Evolutionary conservation across 1,139 yeast species (phyloP).

Genomic region (Geotrichum australiense): DNA sequence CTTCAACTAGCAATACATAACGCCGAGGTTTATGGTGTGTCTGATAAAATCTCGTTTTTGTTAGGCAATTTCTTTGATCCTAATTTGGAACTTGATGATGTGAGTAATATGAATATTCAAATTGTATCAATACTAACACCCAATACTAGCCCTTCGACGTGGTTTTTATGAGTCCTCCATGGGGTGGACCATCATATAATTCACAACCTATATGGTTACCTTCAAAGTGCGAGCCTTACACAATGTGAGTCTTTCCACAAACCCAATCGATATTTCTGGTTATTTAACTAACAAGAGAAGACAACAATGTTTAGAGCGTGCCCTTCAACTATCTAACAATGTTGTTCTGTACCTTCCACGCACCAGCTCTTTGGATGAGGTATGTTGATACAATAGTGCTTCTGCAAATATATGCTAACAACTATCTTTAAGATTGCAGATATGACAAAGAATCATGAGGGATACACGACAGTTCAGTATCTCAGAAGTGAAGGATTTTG

Average conservation of each 20-base stretch:
- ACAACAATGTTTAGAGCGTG: constrained; percentile 35
- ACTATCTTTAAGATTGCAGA: constrained; percentile 5
- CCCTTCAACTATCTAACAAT: constrained; percentile 45
- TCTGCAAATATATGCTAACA: constrained; percentile 17
- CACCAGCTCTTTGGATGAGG: constrained; percentile 54
- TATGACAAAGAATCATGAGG: constrained; percentile 13
- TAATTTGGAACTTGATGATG: no score
- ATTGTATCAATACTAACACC: neutral
- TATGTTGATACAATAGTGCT: constrained; percentile 18
- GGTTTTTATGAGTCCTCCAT: constrained; percentile 84
- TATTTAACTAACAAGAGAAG: no score
- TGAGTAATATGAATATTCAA: constrained; percentile 29
- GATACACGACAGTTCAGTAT: neutral
- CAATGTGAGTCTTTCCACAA: constrained; percentile 13
- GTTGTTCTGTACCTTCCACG: constrained; percentile 73
- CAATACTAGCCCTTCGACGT: constrained; percentile 39
- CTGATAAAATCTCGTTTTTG: constrained; percentile 23
- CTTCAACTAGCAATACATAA: constrained; percentile 64
- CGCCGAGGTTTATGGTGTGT: constrained; percentile 61
- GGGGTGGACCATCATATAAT: constrained; percentile 86
- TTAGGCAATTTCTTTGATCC: constrained; percentile 52
- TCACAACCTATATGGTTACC: constrained; percentile 44
- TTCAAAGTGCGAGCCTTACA: constrained; percentile 28
- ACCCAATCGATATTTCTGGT: neutral
- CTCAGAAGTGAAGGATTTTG: constrained; percentile 3